Evolutionary conservation across 352 stramenopile species (phyloP).

Genomic region (Phytopythium aichiense): DNA sequence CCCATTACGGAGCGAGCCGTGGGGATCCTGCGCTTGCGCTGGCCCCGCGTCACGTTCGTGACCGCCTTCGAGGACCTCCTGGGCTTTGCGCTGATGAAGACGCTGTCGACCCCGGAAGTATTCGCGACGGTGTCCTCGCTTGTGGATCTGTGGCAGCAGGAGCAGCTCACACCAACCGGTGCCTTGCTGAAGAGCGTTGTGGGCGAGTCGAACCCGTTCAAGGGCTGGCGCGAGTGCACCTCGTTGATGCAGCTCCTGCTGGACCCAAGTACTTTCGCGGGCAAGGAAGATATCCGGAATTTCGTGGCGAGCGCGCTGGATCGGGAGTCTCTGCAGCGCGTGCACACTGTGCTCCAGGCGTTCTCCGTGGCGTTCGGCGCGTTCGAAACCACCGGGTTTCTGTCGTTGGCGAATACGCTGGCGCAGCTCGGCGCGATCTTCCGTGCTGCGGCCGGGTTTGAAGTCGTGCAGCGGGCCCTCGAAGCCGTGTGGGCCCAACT

Average conservation of each 20-base stretch:
- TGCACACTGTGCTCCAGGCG: conserved; percentile 34
- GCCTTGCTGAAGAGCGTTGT: conserved; percentile 12
- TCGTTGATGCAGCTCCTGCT: conserved; percentile 33
- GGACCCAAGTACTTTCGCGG: conserved; percentile 33
- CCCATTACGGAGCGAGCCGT: conserved; percentile 30
- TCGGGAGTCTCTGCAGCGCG: conserved; percentile 30
- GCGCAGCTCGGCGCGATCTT: conserved; percentile 44
- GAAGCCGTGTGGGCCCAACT: conserved; percentile 49
- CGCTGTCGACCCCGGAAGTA: conserved; percentile 34
- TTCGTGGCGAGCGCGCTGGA: conserved; percentile 34
- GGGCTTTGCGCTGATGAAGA: conserved; percentile 36
- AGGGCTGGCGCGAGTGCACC: conserved; percentile 27
- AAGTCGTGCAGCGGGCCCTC: conserved; percentile 37
- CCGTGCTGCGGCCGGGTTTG: conserved; percentile 38
- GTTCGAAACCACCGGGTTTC: conserved; percentile 11
- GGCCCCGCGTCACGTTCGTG: conserved; percentile 37
- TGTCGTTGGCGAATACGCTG: conserved; percentile 37
- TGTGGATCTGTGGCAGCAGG: conserved; percentile 27
- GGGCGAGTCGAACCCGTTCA: conserved; percentile 23
- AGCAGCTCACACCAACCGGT: conserved; percentile 16
- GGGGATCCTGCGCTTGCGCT: conserved; percentile 32
- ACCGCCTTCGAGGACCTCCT: conserved; percentile 45
- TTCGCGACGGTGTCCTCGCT: conserved; percentile 27
- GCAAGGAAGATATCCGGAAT: conserved; percentile 20
- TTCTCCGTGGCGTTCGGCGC: conserved; percentile 27